Evolutionary conservation across 345 rosid genomes (phyloP).

Genomic region (Fremontodendron californicum): DNA sequence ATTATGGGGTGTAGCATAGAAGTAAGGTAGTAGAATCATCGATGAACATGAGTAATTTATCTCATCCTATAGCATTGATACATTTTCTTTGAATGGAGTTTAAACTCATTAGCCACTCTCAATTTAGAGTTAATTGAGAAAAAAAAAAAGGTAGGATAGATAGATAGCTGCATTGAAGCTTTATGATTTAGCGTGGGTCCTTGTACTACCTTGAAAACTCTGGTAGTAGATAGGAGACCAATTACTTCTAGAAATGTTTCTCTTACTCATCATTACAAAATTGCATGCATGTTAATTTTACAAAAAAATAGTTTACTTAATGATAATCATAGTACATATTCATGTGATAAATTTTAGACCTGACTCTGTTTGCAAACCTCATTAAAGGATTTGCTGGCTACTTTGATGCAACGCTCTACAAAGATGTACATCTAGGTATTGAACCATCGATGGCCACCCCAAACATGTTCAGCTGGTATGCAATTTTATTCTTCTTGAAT

Average conservation of each 20-base stretch:
- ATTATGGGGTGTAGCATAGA: background rate
- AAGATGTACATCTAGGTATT: slow-evolving; percentile 94
- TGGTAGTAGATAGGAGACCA: background rate
- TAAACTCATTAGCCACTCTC: background rate
- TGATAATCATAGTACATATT: background rate
- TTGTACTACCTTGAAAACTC: background rate
- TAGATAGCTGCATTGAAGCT: background rate
- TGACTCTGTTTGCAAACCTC: slow-evolving; percentile 12
- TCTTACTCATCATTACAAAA: background rate
- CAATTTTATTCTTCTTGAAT: background rate
- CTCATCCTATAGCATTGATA: background rate
- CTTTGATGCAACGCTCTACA: slow-evolving; percentile 82
- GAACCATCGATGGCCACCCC: slow-evolving; percentile 93
- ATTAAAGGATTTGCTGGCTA: slow-evolving; percentile 89
- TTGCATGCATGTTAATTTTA: background rate
- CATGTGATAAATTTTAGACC: slow-evolving; percentile 9
- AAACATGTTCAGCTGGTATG: slow-evolving; percentile 98
- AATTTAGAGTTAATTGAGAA: background rate
- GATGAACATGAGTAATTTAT: background rate
- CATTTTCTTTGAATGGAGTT: background rate
- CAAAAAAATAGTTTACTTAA: background rate
- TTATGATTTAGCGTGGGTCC: background rate
- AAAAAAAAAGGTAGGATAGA: background rate
- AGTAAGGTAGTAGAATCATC: background rate
- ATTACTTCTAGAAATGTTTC: background rate